Conservation (phyloP, 202 grass and related monocot genomes). For the Elaeis oleifera region DNA sequence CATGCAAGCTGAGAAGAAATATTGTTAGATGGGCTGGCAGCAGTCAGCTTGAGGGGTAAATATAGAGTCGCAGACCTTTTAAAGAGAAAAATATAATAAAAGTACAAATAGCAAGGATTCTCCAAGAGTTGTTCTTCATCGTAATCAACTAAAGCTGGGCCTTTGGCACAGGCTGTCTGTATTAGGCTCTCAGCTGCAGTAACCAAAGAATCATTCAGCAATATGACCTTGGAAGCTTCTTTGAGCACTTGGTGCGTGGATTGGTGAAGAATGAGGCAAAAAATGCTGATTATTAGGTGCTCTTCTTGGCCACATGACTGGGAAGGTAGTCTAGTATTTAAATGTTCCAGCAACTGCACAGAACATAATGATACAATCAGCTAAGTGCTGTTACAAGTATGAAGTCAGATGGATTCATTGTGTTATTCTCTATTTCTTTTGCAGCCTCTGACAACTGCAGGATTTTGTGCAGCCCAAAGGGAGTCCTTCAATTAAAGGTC, state of each 20-base stretch:
- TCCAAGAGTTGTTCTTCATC: conserved; percentile 64
- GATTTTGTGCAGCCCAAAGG: too few relatives aligned
- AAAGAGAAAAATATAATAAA: conserved; percentile 62
- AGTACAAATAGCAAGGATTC: conserved; percentile 57
- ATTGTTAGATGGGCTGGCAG: conserved; percentile 19
- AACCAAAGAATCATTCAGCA: conserved; percentile 51
- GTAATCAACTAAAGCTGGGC: conserved; percentile 60
- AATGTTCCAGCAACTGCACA: conserved; percentile 59
- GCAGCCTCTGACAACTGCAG: too few relatives aligned
- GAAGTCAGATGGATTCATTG: too few relatives aligned
- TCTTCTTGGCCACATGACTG: conserved; percentile 37
- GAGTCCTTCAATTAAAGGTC: too few relatives aligned
- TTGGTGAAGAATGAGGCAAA: conserved; percentile 63
- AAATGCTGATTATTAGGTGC: conserved; percentile 55
- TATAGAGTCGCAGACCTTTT: conserved; percentile 47
- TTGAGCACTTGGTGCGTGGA: conserved; percentile 50
- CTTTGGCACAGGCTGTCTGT: conserved; percentile 61
- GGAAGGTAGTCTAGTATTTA: conserved; percentile 35
- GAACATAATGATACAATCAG: conserved; percentile 12
- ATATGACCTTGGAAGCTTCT: conserved; percentile 71
- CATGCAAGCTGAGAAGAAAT: conserved; percentile 53
- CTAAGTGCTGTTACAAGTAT: neutral
- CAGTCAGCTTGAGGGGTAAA: conserved; percentile 25
- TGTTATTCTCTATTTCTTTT: too few relatives aligned
- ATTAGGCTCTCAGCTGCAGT: conserved; percentile 51